Conservation (phyloP, 257 asterid species). For the Solanum bukasovii region DNA sequence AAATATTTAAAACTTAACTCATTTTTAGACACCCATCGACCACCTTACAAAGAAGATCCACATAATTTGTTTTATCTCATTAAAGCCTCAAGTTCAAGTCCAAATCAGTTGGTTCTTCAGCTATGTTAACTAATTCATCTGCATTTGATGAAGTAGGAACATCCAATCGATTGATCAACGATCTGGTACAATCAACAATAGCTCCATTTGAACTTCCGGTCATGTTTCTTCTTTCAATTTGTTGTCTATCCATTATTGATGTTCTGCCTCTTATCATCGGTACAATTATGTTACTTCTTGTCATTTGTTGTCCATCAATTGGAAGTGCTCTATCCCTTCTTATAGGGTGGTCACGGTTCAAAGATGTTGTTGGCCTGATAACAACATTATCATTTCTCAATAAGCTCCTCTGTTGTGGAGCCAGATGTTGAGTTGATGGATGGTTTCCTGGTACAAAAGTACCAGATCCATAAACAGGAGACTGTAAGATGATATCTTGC, state of each 20-base stretch:
- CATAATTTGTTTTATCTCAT: background rate
- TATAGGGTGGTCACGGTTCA: background rate
- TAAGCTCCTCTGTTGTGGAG: background rate
- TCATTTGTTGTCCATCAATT: background rate
- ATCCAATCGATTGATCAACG: background rate
- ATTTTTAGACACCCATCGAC: background rate
- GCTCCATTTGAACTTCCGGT: background rate
- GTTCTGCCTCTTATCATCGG: no score
- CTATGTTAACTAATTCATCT: background rate
- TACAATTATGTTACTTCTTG: background rate
- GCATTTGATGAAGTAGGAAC: background rate
- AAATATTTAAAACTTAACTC: background rate
- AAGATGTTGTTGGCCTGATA: background rate
- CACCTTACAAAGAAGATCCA: background rate
- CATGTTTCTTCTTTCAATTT: background rate
- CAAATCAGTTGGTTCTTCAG: background rate
- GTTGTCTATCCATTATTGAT: background rate
- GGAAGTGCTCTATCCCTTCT: background rate
- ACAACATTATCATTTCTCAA: background rate
- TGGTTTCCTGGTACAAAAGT: background rate
- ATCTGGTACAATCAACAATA: no score
- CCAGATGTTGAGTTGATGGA: background rate
- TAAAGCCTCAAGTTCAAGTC: background rate
- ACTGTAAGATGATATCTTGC: background rate
- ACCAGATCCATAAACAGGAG: background rate